These are phyloP conservation scores for Diaporthe citri DNA, from an alignment of 2,329 filamentous ascomycete genomes.

Conservation along the genomic window DNA sequence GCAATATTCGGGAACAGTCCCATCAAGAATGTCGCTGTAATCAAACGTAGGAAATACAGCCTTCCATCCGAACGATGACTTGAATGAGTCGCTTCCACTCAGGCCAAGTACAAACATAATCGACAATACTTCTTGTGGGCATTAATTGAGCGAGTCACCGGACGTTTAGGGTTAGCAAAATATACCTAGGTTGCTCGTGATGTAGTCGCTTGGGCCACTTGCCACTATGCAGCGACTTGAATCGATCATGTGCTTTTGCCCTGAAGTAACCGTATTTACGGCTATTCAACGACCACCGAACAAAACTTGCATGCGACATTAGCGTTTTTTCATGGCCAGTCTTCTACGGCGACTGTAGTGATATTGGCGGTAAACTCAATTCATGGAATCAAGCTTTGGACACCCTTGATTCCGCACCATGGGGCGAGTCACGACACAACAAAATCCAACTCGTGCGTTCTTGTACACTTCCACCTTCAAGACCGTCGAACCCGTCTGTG, in stretches of 20 bases:
- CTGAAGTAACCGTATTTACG: background rate
- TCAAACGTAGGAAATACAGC: background rate
- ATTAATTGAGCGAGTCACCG: no score
- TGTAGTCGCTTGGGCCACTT: no score
- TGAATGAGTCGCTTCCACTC: background rate
- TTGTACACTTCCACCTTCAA: background rate
- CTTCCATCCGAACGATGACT: background rate
- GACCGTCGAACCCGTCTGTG: background rate
- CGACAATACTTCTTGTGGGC: no score
- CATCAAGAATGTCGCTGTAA: background rate
- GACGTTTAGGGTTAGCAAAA: no score
- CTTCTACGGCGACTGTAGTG: background rate
- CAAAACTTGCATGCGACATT: background rate
- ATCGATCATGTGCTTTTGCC: background rate
- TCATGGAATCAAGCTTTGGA: background rate
- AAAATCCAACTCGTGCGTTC: background rate
- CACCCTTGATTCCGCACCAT: background rate
- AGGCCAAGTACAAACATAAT: background rate
- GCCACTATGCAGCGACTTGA: background rate
- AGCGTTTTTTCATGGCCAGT: background rate
- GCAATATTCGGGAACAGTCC: background rate
- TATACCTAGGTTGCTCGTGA: no score
- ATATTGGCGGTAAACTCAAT: background rate
- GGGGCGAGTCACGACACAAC: background rate
- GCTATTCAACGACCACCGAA: background rate